Conservation (phyloP, 2,329 filamentous ascomycete species). For the Talaromyces sp. region DNA sequence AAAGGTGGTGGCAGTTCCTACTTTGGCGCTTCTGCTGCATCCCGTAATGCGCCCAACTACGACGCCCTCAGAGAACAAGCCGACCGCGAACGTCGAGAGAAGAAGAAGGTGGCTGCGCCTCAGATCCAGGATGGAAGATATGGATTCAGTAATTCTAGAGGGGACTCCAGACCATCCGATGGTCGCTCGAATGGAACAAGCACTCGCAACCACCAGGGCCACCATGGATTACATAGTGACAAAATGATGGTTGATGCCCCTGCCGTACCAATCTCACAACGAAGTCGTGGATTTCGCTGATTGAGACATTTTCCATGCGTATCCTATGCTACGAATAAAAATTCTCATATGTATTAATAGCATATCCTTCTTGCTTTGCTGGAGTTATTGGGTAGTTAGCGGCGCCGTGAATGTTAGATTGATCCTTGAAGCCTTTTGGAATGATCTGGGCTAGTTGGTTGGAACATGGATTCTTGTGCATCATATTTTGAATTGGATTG, state of each 20-base stretch:
- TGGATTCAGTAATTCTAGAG: constrained; percentile 29
- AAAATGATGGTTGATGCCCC: constrained; percentile 39
- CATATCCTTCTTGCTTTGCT: not conserved
- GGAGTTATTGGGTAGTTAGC: constrained; percentile 1
- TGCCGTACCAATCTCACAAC: constrained; percentile 8
- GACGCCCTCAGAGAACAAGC: constrained; percentile 36
- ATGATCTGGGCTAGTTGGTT: not conserved
- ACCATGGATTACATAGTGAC: constrained; percentile 34
- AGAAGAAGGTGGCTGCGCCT: constrained; percentile 29
- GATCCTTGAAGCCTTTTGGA: not conserved
- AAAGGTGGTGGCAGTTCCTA: constrained; percentile 30
- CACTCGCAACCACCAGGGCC: not conserved
- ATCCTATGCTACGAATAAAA: not conserved
- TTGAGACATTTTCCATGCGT: not conserved
- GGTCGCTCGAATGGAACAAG: not conserved
- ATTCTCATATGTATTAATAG: not conserved
- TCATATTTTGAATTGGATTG: not conserved
- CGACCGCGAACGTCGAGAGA: constrained; percentile 35
- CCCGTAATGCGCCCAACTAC: constrained; percentile 23
- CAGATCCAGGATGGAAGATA: constrained; percentile 36
- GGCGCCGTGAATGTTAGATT: not conserved
- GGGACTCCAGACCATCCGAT: constrained; percentile 14
- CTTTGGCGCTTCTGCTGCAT: constrained; percentile 15
- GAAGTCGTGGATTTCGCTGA: constrained; percentile 9
- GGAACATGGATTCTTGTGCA: not conserved